A percentile compares a stretch with the other conserved stretches of the same genome.
Conservation (phyloP, 495 filamentous ascomycete genomes). For the Penicillium cinerascens region DNA sequence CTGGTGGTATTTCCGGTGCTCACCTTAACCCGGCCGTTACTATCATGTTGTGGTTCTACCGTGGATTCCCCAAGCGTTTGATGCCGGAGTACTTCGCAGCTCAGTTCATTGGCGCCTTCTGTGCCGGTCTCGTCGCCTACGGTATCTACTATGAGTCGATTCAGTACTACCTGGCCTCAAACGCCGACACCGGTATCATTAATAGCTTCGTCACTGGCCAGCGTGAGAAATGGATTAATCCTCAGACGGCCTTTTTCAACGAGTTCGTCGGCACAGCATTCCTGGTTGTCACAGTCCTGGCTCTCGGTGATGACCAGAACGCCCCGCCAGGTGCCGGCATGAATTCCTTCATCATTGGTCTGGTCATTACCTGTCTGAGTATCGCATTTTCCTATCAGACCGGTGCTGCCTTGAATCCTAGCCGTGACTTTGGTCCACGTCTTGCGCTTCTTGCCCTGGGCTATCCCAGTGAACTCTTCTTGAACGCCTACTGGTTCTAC, state of each 20-base stretch:
- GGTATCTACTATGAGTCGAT: slow-evolving; percentile 50
- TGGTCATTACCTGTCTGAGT: slow-evolving; percentile 40
- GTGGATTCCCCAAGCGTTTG: slow-evolving; percentile 46
- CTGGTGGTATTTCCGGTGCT: slow-evolving; percentile 53
- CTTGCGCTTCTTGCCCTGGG: slow-evolving; percentile 40
- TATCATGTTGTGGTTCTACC: slow-evolving; percentile 47
- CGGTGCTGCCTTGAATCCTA: slow-evolving; percentile 48
- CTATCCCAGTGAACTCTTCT: slow-evolving; percentile 39
- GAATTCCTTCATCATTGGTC: slow-evolving; percentile 46
- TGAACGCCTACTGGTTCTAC: slow-evolving; percentile 49
- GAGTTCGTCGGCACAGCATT: slow-evolving; percentile 48
- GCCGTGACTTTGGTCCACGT: slow-evolving; percentile 51
- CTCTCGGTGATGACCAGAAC: slow-evolving; percentile 54
- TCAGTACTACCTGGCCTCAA: slow-evolving; percentile 29
- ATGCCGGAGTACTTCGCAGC: slow-evolving; percentile 48
- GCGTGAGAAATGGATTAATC: slow-evolving; percentile 41
- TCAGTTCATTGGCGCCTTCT: slow-evolving; percentile 46
- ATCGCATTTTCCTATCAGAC: slow-evolving; percentile 48
- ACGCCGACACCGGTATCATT: slow-evolving; percentile 34
- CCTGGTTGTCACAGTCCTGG: slow-evolving; percentile 45
- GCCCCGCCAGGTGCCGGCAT: slow-evolving; percentile 53
- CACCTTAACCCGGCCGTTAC: slow-evolving; percentile 53
- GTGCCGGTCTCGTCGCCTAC: slow-evolving; percentile 43
- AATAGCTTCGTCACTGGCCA: slow-evolving; percentile 39
- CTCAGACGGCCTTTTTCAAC: slow-evolving; percentile 48